Evolutionary conservation across 345 rosid genomes (phyloP).

Genomic region (Dipteronia dyeriana): DNA sequence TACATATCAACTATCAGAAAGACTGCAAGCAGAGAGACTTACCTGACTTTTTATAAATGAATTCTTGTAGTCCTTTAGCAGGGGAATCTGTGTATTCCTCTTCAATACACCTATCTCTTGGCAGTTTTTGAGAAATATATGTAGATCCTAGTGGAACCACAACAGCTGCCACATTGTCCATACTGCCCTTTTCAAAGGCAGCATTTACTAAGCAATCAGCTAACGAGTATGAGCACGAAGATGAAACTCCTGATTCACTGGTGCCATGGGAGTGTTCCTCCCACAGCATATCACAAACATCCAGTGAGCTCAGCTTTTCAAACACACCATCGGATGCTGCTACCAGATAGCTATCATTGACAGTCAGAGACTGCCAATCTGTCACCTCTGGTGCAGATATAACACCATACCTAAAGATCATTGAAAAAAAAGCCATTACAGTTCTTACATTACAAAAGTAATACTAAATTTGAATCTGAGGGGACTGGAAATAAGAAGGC

Average conservation of each 20-base stretch:
- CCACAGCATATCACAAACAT: constrained; percentile 79
- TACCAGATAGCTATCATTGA: constrained; percentile 81
- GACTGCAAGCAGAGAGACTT: constrained; percentile 23
- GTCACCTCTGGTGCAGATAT: constrained; percentile 86
- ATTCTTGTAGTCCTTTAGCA: constrained; percentile 34
- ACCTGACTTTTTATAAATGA: constrained; percentile 49
- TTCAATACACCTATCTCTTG: constrained; percentile 36
- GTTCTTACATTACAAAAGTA: background rate
- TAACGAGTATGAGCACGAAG: constrained; percentile 66
- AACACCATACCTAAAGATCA: constrained; percentile 68
- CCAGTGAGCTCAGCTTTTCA: constrained; percentile 74
- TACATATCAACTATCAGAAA: constrained; percentile 14
- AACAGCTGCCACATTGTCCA: constrained; percentile 83
- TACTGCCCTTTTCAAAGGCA: constrained; percentile 77
- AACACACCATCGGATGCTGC: constrained; percentile 97
- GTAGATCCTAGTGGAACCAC: constrained; percentile 68
- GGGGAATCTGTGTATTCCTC: constrained; percentile 38
- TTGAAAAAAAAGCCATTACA: background rate
- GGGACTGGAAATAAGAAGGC: background rate
- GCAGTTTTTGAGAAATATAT: constrained; percentile 43
- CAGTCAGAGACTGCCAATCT: constrained; percentile 70
- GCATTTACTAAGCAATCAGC: constrained; percentile 81
- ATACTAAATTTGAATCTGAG: background rate
- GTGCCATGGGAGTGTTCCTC: constrained; percentile 48
- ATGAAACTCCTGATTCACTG: constrained; percentile 43